phyloP scores from a whole-genome alignment of 2,329 filamentous ascomycete genomes.

The Beauveria brongniartii region DNA sequence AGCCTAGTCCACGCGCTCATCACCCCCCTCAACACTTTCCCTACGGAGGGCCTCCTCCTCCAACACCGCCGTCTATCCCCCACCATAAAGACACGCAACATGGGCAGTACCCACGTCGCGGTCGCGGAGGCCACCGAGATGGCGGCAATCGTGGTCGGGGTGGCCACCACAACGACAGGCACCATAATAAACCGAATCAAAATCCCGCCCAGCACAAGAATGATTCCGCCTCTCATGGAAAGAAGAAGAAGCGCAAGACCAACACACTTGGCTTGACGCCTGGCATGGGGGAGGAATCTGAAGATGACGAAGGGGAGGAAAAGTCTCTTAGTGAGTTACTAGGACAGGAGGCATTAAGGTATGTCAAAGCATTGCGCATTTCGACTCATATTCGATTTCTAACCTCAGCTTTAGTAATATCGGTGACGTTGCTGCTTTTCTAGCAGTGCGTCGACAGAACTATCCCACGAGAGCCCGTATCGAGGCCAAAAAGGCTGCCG shows the following conservation, averaged over 20 bases:
- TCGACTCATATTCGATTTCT: no score
- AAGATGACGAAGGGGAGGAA: slow-evolving; percentile 65
- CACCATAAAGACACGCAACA: slow-evolving; percentile 27
- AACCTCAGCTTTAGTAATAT: slow-evolving; percentile 19
- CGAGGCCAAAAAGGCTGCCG: slow-evolving; percentile 51
- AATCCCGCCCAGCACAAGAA: slow-evolving; percentile 16
- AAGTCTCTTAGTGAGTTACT: slow-evolving; percentile 52
- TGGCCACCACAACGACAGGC: slow-evolving; percentile 38
- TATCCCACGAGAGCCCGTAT: slow-evolving; percentile 72
- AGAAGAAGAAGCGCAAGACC: slow-evolving; percentile 65
- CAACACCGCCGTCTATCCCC: slow-evolving; percentile 25
- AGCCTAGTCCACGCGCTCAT: slow-evolving; percentile 29
- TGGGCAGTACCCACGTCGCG: slow-evolving; percentile 26
- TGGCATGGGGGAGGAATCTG: slow-evolving; percentile 53
- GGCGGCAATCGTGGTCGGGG: slow-evolving; percentile 29
- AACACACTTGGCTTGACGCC: slow-evolving; percentile 67
- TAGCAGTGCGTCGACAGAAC: slow-evolving; percentile 69
- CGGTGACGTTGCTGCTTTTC: slow-evolving; percentile 70
- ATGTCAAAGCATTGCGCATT: slow-evolving; percentile 13
- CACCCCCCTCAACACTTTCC: slow-evolving; percentile 26
- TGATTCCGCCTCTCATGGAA: slow-evolving; percentile 41
- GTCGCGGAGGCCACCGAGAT: slow-evolving; percentile 27
- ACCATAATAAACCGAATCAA: slow-evolving; percentile 28
- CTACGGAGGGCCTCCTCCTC: slow-evolving; percentile 32
- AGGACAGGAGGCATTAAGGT: slow-evolving; percentile 48